Conservation (phyloP, 306 rosid species). For the Lathyrus tuberosus region DNA sequence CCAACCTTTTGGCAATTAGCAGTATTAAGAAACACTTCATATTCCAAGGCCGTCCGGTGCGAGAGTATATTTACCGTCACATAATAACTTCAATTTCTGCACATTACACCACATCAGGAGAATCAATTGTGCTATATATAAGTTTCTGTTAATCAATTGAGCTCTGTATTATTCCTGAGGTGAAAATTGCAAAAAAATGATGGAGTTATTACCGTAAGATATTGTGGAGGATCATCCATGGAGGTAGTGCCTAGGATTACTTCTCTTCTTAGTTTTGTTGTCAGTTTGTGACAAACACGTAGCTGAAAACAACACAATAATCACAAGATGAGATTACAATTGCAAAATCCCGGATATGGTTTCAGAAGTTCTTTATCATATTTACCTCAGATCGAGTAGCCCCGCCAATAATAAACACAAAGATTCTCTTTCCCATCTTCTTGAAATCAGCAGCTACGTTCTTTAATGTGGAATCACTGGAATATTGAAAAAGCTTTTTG, state of each 20-base stretch:
- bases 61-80: constrained; percentile 12
- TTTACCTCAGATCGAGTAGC: constrained; percentile 96
- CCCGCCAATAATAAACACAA: constrained; percentile 85
- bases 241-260: constrained; percentile 79
- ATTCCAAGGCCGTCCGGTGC: constrained; percentile 45
- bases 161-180: background rate
- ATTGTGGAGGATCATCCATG: constrained; percentile 74
- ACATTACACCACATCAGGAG: constrained; percentile 32
- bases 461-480: constrained; percentile 77
- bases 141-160: background rate
- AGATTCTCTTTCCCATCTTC: constrained; percentile 83
- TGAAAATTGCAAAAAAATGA: constrained; percentile 14
- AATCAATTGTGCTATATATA: constrained; percentile 6
- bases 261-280: constrained; percentile 83
- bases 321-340: constrained; percentile 33
- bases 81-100: constrained; percentile 81
- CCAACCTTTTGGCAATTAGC: constrained; percentile 33
- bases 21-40: constrained; percentile 34
- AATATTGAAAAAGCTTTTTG: constrained; percentile 28
- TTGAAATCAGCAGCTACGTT: constrained; percentile 55
- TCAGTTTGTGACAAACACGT: constrained; percentile 91
- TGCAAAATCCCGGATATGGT: constrained; percentile 9
- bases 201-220: constrained; percentile 65
- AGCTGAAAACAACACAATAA: constrained; percentile 56
- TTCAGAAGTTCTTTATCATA: constrained; percentile 33